phyloP scores from a whole-genome alignment of 2,329 filamentous ascomycete genomes.

The Endothia cerciana region DNA sequence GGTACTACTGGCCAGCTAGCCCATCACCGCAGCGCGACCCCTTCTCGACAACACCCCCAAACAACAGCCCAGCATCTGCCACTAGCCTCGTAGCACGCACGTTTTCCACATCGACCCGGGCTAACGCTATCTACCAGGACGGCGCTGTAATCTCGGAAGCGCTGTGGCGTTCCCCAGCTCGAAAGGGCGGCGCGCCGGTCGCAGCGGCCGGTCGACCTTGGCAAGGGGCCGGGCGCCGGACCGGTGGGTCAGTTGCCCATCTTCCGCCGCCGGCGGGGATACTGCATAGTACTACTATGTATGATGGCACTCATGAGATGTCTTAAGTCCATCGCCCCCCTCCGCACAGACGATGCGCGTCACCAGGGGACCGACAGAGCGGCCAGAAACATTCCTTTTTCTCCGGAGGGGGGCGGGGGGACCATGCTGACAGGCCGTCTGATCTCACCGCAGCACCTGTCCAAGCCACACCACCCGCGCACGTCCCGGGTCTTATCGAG shows the following conservation, averaged over 20 bases:
- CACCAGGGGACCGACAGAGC: not conserved
- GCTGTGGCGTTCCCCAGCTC: not conserved
- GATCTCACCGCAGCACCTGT: not conserved
- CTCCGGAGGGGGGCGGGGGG: too few relatives aligned
- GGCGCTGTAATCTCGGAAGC: not conserved
- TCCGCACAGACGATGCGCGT: constrained; percentile 2
- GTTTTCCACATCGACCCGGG: too few relatives aligned
- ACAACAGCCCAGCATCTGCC: too few relatives aligned
- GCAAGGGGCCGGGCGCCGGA: not conserved
- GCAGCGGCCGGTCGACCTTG: not conserved
- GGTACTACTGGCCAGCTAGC: too few relatives aligned
- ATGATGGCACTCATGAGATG: not conserved
- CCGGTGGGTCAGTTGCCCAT: not conserved
- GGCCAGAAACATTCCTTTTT: not conserved
- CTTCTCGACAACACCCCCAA: too few relatives aligned
- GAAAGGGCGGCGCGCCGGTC: not conserved
- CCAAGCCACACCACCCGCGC: not conserved
- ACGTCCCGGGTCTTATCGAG: not conserved
- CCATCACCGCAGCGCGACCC: too few relatives aligned
- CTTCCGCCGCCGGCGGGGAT: not conserved
- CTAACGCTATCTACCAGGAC: too few relatives aligned
- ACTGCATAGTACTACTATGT: too few relatives aligned
- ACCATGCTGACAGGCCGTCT: not conserved
- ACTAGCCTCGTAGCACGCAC: too few relatives aligned
- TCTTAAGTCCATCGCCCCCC: too few relatives aligned